Conservation (phyloP, 108 stramenopile genomes). For the Cyclostephanos tholiformis region DNA sequence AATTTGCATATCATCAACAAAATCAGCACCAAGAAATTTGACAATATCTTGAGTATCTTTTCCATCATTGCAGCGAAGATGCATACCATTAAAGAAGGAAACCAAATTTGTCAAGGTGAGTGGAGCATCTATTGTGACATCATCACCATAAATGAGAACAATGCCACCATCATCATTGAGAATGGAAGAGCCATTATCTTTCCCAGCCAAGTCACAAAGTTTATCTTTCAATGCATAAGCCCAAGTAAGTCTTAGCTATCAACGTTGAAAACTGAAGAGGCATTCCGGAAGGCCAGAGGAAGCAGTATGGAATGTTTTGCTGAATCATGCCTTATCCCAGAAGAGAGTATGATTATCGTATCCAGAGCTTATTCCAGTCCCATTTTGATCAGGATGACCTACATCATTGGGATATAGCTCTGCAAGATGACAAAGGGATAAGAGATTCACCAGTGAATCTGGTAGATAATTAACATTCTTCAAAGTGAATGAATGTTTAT, state of each 20-base stretch:
- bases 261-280: not conserved
- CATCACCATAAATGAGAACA: no score
- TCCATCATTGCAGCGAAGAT: conserved; percentile 7
- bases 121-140: no score
- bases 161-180: conserved; percentile 8
- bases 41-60: no score
- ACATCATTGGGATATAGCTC: not conserved
- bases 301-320: not conserved
- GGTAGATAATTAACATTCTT: no score
- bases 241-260: conserved; percentile 24
- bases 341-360: conserved; percentile 1
- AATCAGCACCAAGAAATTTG: no score
- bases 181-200: conserved; percentile 17
- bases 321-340: not conserved
- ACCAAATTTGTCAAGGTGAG: not conserved
- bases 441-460: no score
- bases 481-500: not conserved
- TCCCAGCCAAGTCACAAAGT: not conserved
- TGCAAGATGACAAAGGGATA: not conserved
- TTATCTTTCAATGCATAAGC: not conserved
- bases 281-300: conserved; percentile 1
- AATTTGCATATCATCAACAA: no score
- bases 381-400: not conserved
- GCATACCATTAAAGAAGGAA: not conserved
- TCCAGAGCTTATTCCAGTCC: no score